phyloP scores from a whole-genome alignment of 2,329 filamentous ascomycete genomes.

The Pseudogymnoascus sp. region DNA sequence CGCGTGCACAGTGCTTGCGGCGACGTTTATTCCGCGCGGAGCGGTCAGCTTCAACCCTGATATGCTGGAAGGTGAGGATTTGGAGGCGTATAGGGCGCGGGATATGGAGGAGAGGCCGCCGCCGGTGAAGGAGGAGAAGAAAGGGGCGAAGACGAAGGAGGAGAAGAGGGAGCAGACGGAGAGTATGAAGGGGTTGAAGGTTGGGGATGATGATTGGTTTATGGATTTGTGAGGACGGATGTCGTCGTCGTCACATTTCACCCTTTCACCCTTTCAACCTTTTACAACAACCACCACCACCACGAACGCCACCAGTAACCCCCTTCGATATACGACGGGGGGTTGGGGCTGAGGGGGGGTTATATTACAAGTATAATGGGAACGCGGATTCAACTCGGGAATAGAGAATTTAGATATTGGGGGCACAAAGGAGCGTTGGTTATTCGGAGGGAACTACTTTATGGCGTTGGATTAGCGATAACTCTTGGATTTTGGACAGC shows the following conservation, averaged over 20 bases:
- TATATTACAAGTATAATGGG: not conserved
- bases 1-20: constrained; percentile 32
- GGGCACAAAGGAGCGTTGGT: not conserved
- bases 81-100: constrained; percentile 23
- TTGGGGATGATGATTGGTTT: not conserved
- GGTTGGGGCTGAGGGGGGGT: not conserved
- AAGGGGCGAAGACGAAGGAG: not conserved
- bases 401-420: not conserved
- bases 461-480: not conserved
- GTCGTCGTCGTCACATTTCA: not conserved
- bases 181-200: constrained; percentile 1
- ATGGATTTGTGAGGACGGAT: not conserved
- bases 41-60: constrained; percentile 36
- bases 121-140: constrained; percentile 5
- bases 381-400: not conserved
- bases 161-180: not conserved
- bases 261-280: not conserved
- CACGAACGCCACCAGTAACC: not conserved
- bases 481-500: not conserved
- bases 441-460: not conserved
- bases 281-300: too few species aligned
- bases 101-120: not conserved
- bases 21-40: constrained; percentile 39
- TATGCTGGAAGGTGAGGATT: constrained; percentile 32
- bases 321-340: not conserved